Base-by-base conservation (phyloP, 768 basidiomycete species). In the Psilocybe cyanescens region DNA sequence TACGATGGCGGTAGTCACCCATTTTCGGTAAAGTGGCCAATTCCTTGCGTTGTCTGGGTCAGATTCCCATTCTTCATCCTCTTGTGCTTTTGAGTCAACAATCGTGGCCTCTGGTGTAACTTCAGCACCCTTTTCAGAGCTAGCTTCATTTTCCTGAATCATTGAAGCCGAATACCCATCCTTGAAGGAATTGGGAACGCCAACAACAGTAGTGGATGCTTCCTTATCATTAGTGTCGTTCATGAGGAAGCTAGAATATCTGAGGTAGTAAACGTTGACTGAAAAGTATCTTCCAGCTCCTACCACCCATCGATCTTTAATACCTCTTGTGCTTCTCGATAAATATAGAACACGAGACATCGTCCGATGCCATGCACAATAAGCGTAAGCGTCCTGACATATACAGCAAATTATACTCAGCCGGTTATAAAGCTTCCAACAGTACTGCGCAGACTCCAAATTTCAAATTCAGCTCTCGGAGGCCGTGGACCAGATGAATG, bases 11-110 rank as follows among this genome's bases (percentile, higher is more conserved):
- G 31, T 46, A 16, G 56, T 46, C 45, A 48, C 47, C 56, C 56
- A 57, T 57, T 57, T 57, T 30, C 35, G 46, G 6, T 17, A 8
- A 3, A n/a, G 9, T 8, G 56, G 30, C 56, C 56, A 57, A 39
- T 57, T 57, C 24, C 56, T 57, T 11, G 56, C 30, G 12, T 57
- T 57, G 9, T 57, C 56, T 48, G 56, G 56, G 33, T 57, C 56
- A 4, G 33, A 5, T 16, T 57, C 56, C 56, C 56, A 57, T 12
- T 57, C 56, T 39, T 57, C 56, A 37, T 57, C 46, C 17, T 57
- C 56, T 17, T n/a, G 17, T 28, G 16, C 33, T 24, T 53, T 33
- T 37, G 14, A 12, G n/a, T 53, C 17, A 4, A 53, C 51, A 4
- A 9, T 9, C 17, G 30, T 31, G 7, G 51, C n/a, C 11, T 53